phyloP scores from a whole-genome alignment of 805 yeast species.

The Metschnikowia koreensis region DNA sequence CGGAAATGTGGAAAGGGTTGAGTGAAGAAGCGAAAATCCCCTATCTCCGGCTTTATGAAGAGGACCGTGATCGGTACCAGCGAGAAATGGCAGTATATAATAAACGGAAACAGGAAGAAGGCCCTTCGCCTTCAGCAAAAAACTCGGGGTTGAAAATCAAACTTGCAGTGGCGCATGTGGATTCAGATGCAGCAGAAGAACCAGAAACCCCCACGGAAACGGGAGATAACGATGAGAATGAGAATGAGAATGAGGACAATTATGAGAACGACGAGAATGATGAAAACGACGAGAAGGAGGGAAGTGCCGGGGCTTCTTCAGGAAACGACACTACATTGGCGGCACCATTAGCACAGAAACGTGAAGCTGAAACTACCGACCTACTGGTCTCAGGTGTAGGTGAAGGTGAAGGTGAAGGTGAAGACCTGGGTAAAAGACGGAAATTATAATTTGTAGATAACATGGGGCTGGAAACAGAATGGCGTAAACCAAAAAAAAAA shows the following conservation, averaged over 20 bases:
- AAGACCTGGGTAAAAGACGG: not conserved
- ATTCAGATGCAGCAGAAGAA: not conserved
- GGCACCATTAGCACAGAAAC: not conserved
- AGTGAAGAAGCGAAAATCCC: conserved; percentile 69
- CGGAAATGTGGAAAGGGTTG: conserved; percentile 83
- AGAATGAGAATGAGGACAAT: not conserved
- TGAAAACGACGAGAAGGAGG: not conserved
- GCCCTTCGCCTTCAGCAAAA: not conserved
- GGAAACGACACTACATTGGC: not conserved
- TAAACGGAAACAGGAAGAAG: conserved; percentile 9
- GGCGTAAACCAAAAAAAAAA: not conserved
- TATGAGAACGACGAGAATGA: not conserved
- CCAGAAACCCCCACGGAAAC: conserved; percentile 5
- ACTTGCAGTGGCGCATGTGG: not conserved
- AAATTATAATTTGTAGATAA: not conserved
- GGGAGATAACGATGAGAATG: conserved; percentile 1
- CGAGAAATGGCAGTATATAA: conserved; percentile 64
- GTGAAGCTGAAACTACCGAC: not conserved
- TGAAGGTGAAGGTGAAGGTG: not conserved
- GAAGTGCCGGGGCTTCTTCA: not conserved
- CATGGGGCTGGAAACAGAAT: not conserved
- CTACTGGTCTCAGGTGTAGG: not conserved
- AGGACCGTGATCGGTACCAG: conserved; percentile 73
- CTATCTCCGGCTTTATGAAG: conserved; percentile 71
- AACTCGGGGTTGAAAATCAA: not conserved